Conservation (phyloP, 768 basidiomycete species). For the Rossbeevera mucosa region DNA sequence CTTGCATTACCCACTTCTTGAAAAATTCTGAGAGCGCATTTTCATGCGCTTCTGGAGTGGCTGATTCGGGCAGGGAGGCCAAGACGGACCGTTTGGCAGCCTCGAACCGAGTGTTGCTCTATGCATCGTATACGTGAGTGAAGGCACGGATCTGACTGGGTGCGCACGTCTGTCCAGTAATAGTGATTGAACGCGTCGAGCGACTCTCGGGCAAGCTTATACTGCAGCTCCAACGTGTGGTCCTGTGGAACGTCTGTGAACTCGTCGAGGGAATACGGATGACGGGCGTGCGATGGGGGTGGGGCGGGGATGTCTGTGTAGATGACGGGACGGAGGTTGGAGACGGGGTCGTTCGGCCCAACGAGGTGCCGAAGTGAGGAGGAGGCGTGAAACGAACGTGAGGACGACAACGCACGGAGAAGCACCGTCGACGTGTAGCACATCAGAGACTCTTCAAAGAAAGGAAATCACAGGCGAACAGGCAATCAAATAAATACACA, state of each 20-base stretch:
- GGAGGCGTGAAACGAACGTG: constrained; percentile 20
- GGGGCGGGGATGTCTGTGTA: constrained; percentile 56
- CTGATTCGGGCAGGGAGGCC: constrained; percentile 47
- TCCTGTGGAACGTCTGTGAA: constrained; percentile 41
- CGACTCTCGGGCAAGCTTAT: constrained; percentile 64
- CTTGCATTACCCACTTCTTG: constrained; percentile 68
- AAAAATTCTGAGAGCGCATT: constrained; percentile 71
- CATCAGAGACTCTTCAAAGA: not conserved
- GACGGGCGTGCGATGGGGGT: constrained; percentile 29
- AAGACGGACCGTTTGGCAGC: constrained; percentile 59
- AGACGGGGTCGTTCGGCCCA: constrained; percentile 73
- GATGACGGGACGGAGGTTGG: constrained; percentile 73
- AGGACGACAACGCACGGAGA: not conserved
- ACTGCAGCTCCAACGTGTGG: constrained; percentile 58
- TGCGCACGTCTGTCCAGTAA: constrained; percentile 76
- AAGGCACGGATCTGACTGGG: not conserved
- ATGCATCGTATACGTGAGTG: constrained; percentile 7
- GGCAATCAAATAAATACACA: not conserved
- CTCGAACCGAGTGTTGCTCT: constrained; percentile 84
- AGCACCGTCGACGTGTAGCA: not conserved
- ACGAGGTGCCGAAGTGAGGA: constrained; percentile 38
- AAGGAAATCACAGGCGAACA: not conserved
- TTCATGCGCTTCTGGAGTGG: constrained; percentile 55
- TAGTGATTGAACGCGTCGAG: constrained; percentile 70
- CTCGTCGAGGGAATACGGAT: constrained; percentile 78